A percentile compares a stretch with the other conserved stretches of the same genome.
phyloP scores from a whole-genome alignment of 305 asterid species.

The Solanum hybrid region DNA sequence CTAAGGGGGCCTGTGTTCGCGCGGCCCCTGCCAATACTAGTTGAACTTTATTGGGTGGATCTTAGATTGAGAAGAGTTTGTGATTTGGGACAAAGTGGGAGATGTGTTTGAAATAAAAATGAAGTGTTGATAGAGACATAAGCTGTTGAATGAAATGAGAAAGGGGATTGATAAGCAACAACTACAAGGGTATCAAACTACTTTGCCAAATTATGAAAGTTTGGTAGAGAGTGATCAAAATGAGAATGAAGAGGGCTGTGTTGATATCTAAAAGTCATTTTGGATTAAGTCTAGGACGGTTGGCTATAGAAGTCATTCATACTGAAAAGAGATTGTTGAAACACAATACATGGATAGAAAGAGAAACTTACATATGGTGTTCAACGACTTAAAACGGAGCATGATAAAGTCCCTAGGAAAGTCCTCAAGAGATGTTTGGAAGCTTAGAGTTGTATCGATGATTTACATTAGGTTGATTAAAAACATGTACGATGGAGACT shows the following conservation, averaged over 20 bases:
- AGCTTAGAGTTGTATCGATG: neutral
- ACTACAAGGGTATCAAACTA: too few relatives aligned
- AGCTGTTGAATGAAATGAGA: too few relatives aligned
- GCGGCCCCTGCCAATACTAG: constrained; percentile 21
- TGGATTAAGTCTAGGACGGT: too few relatives aligned
- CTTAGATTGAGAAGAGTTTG: too few relatives aligned
- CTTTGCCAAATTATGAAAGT: too few relatives aligned
- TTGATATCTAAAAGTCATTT: neutral
- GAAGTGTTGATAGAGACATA: too few relatives aligned
- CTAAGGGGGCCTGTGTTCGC: constrained; percentile 37
- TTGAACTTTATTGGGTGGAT: too few relatives aligned
- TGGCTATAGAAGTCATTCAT: neutral
- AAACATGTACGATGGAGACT: neutral
- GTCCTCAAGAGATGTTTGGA: neutral
- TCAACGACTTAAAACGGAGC: neutral
- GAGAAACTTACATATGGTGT: neutral
- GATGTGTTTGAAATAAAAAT: too few relatives aligned
- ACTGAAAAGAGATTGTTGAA: neutral
- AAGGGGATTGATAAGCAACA: too few relatives aligned
- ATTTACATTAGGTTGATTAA: neutral
- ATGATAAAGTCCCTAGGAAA: neutral
- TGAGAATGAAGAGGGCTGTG: neutral
- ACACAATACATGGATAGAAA: neutral
- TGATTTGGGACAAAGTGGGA: too few relatives aligned
- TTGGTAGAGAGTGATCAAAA: neutral